Evolutionary conservation across 495 filamentous ascomycete species (phyloP), one percentile per base, ranked within the genome.

Genomic region (Xylaria palmicola): DNA sequence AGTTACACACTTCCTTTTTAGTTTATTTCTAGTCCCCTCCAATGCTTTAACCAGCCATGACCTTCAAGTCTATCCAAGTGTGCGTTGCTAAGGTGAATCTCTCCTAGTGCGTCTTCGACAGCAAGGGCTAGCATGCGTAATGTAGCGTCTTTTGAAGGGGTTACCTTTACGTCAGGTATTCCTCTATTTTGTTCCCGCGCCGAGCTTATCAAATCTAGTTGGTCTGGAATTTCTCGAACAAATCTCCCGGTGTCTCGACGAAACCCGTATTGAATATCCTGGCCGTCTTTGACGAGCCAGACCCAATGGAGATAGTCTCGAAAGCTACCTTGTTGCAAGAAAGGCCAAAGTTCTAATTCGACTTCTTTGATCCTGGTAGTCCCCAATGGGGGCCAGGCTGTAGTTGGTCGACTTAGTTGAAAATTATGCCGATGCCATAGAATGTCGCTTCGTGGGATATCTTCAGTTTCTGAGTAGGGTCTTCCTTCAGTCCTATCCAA

Each of bases 321-420:
- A 29, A 7, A 48, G 20, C 41, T 50, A 24, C 40, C 41, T 22
- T 27, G 15, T 58, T 56, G 20, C 41, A 62, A 30, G 26, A 22
- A 26, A 20, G 39, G 60, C 60, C 60, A 62, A 36, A 62, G 60
- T 17, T 62, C 60, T 13, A 43, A 51, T 56, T 62, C 60, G 27
- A 62, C 43, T 22, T 62, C 17, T 32, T 56, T 12, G 34, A 34
- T 47, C 15, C 20, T 27, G 15, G 45, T 27, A 19, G 22, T 26
- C 1, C 40, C 53, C 20, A 58, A 49, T 4, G 39, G 60, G 13
- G 22, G 51, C 60, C 53, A 62, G n/a, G 39, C n/a, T 13, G n/a
- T 43, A 43, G 39, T 43, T 4, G 39, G n/a, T 43, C 39, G n/a
- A 17, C n/a, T 43, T 43, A 43, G n/a, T 43, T 43, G n/a, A 17